phyloP scores from a whole-genome alignment of 1,284 basidiomycete species.

The Pisolithus thermaeus region DNA sequence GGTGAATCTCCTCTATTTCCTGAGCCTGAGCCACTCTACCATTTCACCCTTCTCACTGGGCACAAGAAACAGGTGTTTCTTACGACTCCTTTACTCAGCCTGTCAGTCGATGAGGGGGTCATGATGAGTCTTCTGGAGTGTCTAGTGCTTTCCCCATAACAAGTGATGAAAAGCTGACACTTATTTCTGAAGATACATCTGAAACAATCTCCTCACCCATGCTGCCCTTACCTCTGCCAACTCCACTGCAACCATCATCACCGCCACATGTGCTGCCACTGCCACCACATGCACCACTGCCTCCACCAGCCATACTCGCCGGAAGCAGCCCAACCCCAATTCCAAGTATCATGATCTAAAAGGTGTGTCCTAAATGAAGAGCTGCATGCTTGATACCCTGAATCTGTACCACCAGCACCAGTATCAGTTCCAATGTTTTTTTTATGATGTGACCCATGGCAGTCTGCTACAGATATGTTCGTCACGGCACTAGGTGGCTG shows the following conservation, averaged over 20 bases:
- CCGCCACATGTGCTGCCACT: no score
- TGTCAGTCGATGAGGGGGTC: constrained; percentile 48
- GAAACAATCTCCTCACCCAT: constrained; percentile 31
- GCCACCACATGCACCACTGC: no score
- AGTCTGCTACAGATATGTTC: no score
- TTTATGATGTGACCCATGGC: no score
- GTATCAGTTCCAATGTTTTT: no score
- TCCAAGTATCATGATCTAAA: no score
- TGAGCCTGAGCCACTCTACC: constrained; percentile 30
- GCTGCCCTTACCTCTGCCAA: constrained; percentile 9
- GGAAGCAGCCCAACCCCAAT: no score
- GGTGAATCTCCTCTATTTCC: constrained; percentile 16
- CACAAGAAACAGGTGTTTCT: constrained; percentile 52
- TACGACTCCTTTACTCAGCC: constrained; percentile 66
- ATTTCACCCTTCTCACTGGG: constrained; percentile 46
- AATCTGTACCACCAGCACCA: no score
- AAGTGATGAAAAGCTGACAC: constrained; percentile 25
- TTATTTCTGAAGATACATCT: constrained; percentile 31
- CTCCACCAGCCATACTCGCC: no score
- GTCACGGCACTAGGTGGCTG: not conserved
- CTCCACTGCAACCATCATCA: constrained; percentile 1
- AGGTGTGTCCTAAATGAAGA: no score
- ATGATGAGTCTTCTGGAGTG: constrained; percentile 59
- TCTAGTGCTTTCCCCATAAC: constrained; percentile 42
- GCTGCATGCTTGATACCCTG: no score